phyloP scores from a whole-genome alignment of 345 rosid genomes.

The Gossypium herbaceum region DNA sequence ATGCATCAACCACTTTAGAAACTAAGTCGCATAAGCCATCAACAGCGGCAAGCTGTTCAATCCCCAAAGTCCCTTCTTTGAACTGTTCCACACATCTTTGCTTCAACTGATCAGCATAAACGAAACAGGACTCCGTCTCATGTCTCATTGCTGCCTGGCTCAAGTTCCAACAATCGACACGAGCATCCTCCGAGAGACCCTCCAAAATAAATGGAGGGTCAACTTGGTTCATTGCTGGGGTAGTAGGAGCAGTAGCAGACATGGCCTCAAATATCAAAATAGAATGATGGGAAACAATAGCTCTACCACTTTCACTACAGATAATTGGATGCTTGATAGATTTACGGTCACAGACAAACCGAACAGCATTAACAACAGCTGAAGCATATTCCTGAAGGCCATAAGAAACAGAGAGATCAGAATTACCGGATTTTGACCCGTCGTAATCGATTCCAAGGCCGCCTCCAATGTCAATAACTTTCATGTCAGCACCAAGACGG shows the following conservation, averaged over 20 bases:
- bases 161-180: conserved; percentile 48
- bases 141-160: conserved; percentile 53
- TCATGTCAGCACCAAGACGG: conserved; percentile 87
- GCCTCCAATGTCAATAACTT: conserved; percentile 80
- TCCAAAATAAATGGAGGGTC: conserved; percentile 55
- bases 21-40: conserved; percentile 84
- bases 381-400: conserved; percentile 77
- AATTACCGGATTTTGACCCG: conserved; percentile 81
- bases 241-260: conserved; percentile 33
- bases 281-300: conserved; percentile 89
- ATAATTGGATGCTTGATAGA: conserved; percentile 74
- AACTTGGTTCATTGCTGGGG: conserved; percentile 25
- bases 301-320: conserved; percentile 91
- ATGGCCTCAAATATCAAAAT: conserved; percentile 79
- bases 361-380: conserved; percentile 71
- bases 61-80: conserved; percentile 69
- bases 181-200: conserved; percentile 56
- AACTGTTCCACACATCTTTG: conserved; percentile 76
- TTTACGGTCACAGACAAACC: conserved; percentile 64
- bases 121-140: conserved; percentile 61
- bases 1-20: conserved; percentile 46
- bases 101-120: conserved; percentile 73
- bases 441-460: conserved; percentile 92
- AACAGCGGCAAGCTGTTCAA: conserved; percentile 81
- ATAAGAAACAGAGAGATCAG: conserved; percentile 81